Base-by-base conservation (phyloP, 176 grass and related monocot genomes). In the Aegilops sharonensis region DNA sequence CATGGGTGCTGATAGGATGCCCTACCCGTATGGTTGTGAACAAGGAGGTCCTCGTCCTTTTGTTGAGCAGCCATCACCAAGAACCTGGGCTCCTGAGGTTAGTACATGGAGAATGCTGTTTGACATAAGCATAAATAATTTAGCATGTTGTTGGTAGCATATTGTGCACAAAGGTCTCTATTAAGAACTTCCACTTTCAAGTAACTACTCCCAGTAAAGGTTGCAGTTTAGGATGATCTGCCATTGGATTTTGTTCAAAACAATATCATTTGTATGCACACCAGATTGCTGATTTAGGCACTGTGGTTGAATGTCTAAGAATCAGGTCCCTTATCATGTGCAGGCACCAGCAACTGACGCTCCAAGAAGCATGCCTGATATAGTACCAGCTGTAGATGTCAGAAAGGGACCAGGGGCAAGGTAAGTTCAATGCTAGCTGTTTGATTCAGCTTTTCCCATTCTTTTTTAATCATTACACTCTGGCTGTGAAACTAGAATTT, bases 21-120 rank as follows among this genome's bases (percentile, higher is more conserved):
- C 85, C 43, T 89, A 87, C 78, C 79, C 57, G 5, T 87, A 91
- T 92, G 85, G 85, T 81, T 68, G 47, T 77, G 88, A 94, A 43
- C 82, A 83, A 68, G 83, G 85, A 85, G 85, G 82, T 36, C 78
- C 87, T 79, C 82, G 62, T 20, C 85, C 90, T 72, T 89, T 82
- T 75, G 18, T 87, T 36, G 92, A 94, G 67, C 85, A 85, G 71
- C 89, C 92, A 31, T 67, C 92, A 57, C 82, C 82, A 78, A 92
- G 89, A 83, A 45, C 85, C 27, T 87, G 89, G 82, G 72, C 73
- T 88, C 42, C 92, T 94, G 90, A 94, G 90, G 92, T 92, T 76
- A 83, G 60, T 78, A 80, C 9, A 64, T 32, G 4, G 24, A 24
- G 5, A 29, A 5, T 66, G 4, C 14, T 84, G 13, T 84, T 80